Evolutionary conservation across 768 basidiomycete species (phyloP).

Genomic region (Tubosaeta brunneosetosa): DNA sequence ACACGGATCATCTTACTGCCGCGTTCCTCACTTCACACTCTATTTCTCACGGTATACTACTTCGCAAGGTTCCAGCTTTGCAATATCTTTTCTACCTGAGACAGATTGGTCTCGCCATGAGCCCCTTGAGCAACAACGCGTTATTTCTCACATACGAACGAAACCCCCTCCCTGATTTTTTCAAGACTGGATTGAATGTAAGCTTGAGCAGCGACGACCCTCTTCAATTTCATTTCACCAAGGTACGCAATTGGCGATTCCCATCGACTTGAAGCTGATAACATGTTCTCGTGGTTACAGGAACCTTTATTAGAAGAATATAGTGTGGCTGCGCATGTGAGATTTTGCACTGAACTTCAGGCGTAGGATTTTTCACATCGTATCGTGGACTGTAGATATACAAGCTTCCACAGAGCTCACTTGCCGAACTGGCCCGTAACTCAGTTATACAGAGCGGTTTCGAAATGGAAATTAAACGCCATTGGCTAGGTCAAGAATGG

Average conservation of each 20-base stretch:
- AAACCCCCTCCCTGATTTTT: constrained; percentile 96
- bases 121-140: constrained; percentile 96
- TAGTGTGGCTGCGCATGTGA: constrained; percentile 92
- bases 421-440: constrained; percentile 97
- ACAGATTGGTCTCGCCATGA: constrained; percentile 99
- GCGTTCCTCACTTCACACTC: constrained; percentile 96
- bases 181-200: constrained; percentile 93
- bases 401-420: constrained; percentile 88
- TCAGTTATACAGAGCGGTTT: constrained; percentile 96
- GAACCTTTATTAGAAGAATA: constrained; percentile 96
- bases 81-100: constrained; percentile 98
- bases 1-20: constrained; percentile 94
- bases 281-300: constrained; percentile 34
- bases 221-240: constrained; percentile 97
- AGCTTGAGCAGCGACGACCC: constrained; percentile 95
- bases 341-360: constrained; percentile 19
- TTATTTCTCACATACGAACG: constrained; percentile 95
- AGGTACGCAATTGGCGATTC: constrained; percentile 43
- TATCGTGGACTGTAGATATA: constrained; percentile 62
- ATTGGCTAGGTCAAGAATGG: constrained; percentile 92
- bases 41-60: constrained; percentile 97
- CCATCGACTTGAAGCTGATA: not conserved
- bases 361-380: not conserved
- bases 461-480: constrained; percentile 96
- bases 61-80: constrained; percentile 95